Conservation (phyloP, 1,284 basidiomycete species). For the Salmacisia buchloeana region DNA sequence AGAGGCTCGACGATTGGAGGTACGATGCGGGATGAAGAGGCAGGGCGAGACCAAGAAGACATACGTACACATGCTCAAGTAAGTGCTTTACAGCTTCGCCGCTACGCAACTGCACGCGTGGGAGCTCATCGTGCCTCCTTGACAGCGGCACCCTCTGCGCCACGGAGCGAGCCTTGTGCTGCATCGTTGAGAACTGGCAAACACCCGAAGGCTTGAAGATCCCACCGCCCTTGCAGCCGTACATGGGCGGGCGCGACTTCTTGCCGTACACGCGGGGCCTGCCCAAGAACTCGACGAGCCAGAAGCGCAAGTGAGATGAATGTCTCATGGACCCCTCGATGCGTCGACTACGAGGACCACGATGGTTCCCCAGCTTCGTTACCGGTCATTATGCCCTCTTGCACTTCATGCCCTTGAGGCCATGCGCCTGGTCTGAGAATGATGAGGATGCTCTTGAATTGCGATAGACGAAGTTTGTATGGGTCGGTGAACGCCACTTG, state of each 20-base stretch:
- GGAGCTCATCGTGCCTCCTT: no score
- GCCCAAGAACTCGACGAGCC: conserved; percentile 3
- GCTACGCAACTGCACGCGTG: conserved; percentile 57
- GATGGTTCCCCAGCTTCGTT: no score
- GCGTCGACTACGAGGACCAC: no score
- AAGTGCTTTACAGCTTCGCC: neutral
- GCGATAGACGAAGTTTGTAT: no score
- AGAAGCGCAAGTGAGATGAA: neutral
- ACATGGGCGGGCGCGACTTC: conserved; percentile 93
- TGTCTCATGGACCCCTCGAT: no score
- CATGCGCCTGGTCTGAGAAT: no score
- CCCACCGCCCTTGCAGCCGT: conserved; percentile 80
- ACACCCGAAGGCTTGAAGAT: conserved; percentile 86
- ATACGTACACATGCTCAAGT: conserved; percentile 49
- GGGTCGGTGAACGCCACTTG: no score
- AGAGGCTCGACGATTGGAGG: conserved; percentile 43
- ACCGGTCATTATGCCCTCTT: no score
- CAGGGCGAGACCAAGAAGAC: conserved; percentile 48
- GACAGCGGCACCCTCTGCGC: conserved; percentile 95
- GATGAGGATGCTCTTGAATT: no score
- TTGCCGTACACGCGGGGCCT: conserved; percentile 68
- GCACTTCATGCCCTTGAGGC: no score
- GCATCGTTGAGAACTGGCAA: conserved; percentile 98
- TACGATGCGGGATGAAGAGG: conserved; percentile 48
- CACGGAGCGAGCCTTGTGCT: conserved; percentile 91